Evolutionary conservation across 1,139 yeast genomes (phyloP).

Genomic region (Sugiyamaella sp.): DNA sequence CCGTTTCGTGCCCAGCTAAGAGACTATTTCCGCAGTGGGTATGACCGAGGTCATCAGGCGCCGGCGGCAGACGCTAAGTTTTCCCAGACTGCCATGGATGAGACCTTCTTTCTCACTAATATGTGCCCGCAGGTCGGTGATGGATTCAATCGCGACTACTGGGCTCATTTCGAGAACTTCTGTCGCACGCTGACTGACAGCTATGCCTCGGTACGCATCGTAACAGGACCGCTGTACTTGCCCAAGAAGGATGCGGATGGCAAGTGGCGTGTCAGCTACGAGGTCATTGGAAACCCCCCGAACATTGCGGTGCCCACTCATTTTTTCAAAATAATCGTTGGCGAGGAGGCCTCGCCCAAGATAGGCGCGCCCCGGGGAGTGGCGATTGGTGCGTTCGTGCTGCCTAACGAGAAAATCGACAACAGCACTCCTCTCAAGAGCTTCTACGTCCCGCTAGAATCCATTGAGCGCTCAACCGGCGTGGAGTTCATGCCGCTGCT

Average conservation of each 20-base stretch:
- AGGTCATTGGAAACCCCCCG: slow-evolving; percentile 96
- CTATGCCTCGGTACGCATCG: slow-evolving; percentile 75
- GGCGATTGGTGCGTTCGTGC: slow-evolving; percentile 88
- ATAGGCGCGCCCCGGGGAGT: slow-evolving; percentile 41
- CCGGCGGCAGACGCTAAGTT: slow-evolving; percentile 98
- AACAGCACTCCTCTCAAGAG: slow-evolving; percentile 69
- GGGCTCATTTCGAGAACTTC: slow-evolving; percentile 97
- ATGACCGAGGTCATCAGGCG: slow-evolving; percentile 96
- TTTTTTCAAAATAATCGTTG: slow-evolving; percentile 87
- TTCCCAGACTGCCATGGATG: slow-evolving; percentile 89
- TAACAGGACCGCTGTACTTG: slow-evolving; percentile 91
- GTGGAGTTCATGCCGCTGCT: slow-evolving; percentile 74
- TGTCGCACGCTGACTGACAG: slow-evolving; percentile 68
- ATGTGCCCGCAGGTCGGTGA: slow-evolving; percentile 98
- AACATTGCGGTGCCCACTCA: slow-evolving; percentile 97
- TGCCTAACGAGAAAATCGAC: slow-evolving; percentile 79
- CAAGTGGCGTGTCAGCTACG: slow-evolving; percentile 81
- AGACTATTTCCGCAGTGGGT: slow-evolving; percentile 93
- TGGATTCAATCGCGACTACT: slow-evolving; percentile 93
- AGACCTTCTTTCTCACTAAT: slow-evolving; percentile 84
- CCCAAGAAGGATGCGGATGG: slow-evolving; percentile 80
- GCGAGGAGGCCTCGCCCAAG: slow-evolving; percentile 57
- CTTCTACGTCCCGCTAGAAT: slow-evolving; percentile 88
- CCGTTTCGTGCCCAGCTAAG: slow-evolving; percentile 72
- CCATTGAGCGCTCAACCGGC: slow-evolving; percentile 85